Evolutionary conservation across 345 rosid species (phyloP), one percentile per base, ranked within the genome.

Genomic region (Erucastrum elatum): DNA sequence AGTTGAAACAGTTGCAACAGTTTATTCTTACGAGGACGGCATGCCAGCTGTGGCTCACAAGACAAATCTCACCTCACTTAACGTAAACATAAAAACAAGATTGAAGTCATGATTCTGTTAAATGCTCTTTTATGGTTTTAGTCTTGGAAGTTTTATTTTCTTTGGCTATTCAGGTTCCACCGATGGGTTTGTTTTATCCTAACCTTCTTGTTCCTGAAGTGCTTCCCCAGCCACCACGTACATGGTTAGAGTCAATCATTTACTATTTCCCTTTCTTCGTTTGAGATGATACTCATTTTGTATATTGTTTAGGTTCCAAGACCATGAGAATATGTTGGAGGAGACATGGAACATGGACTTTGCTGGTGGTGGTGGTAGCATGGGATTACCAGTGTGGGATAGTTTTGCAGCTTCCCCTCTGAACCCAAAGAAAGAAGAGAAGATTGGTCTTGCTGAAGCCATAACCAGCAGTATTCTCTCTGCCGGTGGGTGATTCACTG

Each of bases 401-500:
- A 90, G 77, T 82, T 90, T 84, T 77, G 87, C 90, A 21, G 76
- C 85, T 73, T 87, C 88, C 35, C 71, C 88, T 74, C 67, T 79
- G 55, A 91, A 89, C 83, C 91, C 97, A 35, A 93, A 88, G 85
- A 95, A 88, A 77, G 99, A 90, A 87, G 99, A 95, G 85, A 95
- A 90, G 79, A 88, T 93, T 79, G 96, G 99, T 80, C 92, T 95
- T 26, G 98, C 99, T 12, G 96, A 95, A 86, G 99, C 97, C 63
- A 88, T 93, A 76, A 81, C 89, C 25, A 82, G 86, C 77, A 95
- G 98, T 86, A 88, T 95, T 77, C 98, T 93, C 78, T 91, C 92
- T 58, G 84, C 90, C 34, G 99, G 99, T 93, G 77, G 0, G 21
- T 2, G 39, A 70, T 1, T 30, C 46, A 26, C 15, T 56, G 66